These are phyloP conservation scores for Coemansia javaensis DNA, from an alignment of 192 early-diverging fungal species.

Conservation along the genomic window DNA sequence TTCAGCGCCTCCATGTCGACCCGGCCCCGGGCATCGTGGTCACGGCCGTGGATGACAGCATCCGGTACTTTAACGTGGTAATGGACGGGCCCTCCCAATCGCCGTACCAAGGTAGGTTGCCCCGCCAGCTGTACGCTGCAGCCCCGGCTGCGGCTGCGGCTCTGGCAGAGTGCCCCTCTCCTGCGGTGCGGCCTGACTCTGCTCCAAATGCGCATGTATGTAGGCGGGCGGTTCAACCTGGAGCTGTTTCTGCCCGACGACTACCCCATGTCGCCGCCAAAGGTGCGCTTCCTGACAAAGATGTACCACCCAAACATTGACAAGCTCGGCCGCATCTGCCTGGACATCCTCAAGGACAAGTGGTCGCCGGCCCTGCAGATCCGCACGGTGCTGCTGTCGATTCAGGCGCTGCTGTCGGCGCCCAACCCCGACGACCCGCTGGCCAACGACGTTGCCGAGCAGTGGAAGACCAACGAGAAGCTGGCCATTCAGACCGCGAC, in stretches of 20 bases:
- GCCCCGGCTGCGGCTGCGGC: neutral
- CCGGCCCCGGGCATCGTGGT: constrained; percentile 93
- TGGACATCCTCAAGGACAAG: constrained; percentile 99
- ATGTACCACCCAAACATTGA: constrained; percentile 99
- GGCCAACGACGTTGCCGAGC: constrained; percentile 97
- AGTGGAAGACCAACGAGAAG: constrained; percentile 97
- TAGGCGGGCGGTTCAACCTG: constrained; percentile 89
- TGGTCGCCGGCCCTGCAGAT: constrained; percentile 99
- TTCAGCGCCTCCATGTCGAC: constrained; percentile 87
- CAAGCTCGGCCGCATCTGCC: constrained; percentile 94
- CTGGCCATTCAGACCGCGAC: constrained; percentile 77
- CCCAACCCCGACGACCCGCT: constrained; percentile 99
- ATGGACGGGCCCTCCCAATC: constrained; percentile 87
- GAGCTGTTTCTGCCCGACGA: constrained; percentile 96
- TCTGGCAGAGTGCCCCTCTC: neutral
- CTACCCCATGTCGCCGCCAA: constrained; percentile 98
- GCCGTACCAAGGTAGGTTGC: constrained; percentile 86
- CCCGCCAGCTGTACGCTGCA: neutral
- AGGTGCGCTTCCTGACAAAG: constrained; percentile 95
- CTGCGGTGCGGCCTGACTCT: neutral
- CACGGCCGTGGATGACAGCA: constrained; percentile 84
- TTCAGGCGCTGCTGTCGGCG: constrained; percentile 93
- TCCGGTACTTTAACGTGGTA: constrained; percentile 95
- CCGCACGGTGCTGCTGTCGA: constrained; percentile 93
- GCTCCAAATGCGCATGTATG: neutral